Base-by-base conservation (phyloP, 495 filamentous ascomycete species). In the Daldinia caldariorum region DNA sequence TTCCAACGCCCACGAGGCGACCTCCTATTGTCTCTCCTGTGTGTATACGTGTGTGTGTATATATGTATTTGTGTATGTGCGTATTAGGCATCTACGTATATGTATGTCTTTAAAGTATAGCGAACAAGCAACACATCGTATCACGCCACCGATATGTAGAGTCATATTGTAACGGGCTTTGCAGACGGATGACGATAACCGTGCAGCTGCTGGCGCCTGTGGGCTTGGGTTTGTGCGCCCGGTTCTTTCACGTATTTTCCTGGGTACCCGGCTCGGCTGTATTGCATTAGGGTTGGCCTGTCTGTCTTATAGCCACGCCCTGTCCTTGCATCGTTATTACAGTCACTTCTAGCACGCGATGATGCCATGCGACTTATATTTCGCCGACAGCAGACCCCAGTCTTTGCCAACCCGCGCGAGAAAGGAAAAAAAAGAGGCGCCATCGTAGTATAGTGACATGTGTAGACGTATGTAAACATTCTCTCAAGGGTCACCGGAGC, bases 321-420 rank as follows among this genome's bases (percentile, higher is more conserved):
- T 49, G 60, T 61, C 60, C 41, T 68, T 72, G 70, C 65, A 67
- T 57, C 60, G 38, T 57, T 50, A 37, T 59, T 49, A 41, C 51
- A 53, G 63, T 49, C 47, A 20, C 54, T 56, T 54, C 59, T 45
- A 63, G 58, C 64, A 72, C 69, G 70, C 70, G 70, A 68, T 66
- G 61, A 72, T 72, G 70, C 70, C 64, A 72, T 72, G 65, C 60
- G 70, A 72, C 43, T 67, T 67, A 61, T 67, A 72, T 72, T 72
- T 72, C 70, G 70, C 70, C 70, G 70, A 72, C 65, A 68, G 54
- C 31, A 67, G 45, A 61, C 43, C 65, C 70, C 20, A 58, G 61
- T 72, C 50, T 41, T 5, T 3, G 6, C 65, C 61, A 50, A 39
- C 49, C 18, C 34, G 61, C 49, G 50, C 49, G 50, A 14, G 47